Evolutionary conservation across 441 rosid genomes (phyloP).

Genomic region (Populus hybrid): DNA sequence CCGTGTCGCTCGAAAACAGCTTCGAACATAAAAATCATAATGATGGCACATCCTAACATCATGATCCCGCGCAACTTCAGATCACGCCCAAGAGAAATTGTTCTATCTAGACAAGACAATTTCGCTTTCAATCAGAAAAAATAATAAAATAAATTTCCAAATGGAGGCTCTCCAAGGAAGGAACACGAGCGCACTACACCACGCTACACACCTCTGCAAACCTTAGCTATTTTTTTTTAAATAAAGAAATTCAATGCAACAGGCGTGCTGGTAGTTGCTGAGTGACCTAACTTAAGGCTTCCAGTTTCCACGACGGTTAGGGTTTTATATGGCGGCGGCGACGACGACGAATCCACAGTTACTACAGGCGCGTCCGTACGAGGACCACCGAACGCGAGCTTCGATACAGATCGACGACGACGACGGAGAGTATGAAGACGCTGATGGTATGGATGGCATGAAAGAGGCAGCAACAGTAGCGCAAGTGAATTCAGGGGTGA

Average conservation of each 20-base stretch:
- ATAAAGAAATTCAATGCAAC: conserved; percentile 26
- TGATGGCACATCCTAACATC: too few species aligned
- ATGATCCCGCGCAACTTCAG: not conserved
- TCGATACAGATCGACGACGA: conserved; percentile 47
- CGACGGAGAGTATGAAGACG: conserved; percentile 36
- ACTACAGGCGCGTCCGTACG: conserved; percentile 44
- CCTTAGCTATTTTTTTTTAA: conserved; percentile 23
- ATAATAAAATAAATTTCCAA: conserved; percentile 22
- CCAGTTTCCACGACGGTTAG: not conserved
- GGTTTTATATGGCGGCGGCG: conserved; percentile 43
- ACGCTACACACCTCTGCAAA: conserved; percentile 23
- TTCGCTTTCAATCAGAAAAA: too few species aligned
- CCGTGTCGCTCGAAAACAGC: not conserved
- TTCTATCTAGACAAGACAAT: too few species aligned
- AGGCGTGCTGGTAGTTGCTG: conserved; percentile 5
- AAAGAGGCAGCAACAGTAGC: conserved; percentile 16
- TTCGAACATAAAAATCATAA: too few species aligned
- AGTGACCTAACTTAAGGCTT: too few species aligned
- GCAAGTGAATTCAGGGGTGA: conserved; percentile 32
- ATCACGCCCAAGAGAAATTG: not conserved
- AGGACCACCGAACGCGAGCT: conserved; percentile 26
- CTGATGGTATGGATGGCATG: conserved; percentile 30
- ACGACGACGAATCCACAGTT: conserved; percentile 56
- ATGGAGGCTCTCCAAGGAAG: conserved; percentile 31
- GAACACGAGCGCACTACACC: conserved; percentile 22